Conservation (phyloP, 1,284 basidiomycete species). For the Somion occarium region DNA sequence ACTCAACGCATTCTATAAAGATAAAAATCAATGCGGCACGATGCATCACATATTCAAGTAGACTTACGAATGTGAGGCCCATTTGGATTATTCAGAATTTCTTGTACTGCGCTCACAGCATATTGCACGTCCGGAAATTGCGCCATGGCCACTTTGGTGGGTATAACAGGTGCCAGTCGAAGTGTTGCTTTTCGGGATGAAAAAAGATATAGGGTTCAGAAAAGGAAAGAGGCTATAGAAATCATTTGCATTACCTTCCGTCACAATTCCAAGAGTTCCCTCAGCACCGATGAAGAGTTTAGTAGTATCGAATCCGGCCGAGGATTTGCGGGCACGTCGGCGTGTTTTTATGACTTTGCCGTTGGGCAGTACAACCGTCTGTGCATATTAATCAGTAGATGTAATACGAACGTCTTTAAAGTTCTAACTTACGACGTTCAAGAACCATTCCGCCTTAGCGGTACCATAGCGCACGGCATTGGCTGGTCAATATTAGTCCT, state of each 20-base stretch:
- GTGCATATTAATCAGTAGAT: neutral
- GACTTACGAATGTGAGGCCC: slow-evolving; percentile 55
- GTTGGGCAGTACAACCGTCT: slow-evolving; percentile 75
- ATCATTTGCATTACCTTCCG: slow-evolving; percentile 45
- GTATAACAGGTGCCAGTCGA: slow-evolving; percentile 71
- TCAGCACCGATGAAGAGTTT: slow-evolving; percentile 83
- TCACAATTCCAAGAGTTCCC: slow-evolving; percentile 78
- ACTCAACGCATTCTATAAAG: slow-evolving; percentile 70
- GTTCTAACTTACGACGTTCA: slow-evolving; percentile 45
- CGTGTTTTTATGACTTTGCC: slow-evolving; percentile 82
- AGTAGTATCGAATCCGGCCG: slow-evolving; percentile 74
- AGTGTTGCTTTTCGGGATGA: slow-evolving; percentile 65
- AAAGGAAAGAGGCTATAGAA: neutral
- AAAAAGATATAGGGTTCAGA: slow-evolving; percentile 25
- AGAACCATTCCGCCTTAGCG: slow-evolving; percentile 68
- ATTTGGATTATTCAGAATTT: slow-evolving; percentile 66
- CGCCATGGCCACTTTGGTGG: slow-evolving; percentile 70
- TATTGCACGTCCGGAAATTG: slow-evolving; percentile 61
- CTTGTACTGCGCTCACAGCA: slow-evolving; percentile 73
- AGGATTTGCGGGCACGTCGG: slow-evolving; percentile 65
- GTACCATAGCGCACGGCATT: slow-evolving; percentile 84
- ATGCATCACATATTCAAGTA: slow-evolving; percentile 15
- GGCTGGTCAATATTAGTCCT: slow-evolving; percentile 34
- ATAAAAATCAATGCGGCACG: neutral
- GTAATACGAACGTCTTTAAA: neutral